phyloP scores from a whole-genome alignment of 805 yeast genomes.

The Wickerhamiella siamensis region DNA sequence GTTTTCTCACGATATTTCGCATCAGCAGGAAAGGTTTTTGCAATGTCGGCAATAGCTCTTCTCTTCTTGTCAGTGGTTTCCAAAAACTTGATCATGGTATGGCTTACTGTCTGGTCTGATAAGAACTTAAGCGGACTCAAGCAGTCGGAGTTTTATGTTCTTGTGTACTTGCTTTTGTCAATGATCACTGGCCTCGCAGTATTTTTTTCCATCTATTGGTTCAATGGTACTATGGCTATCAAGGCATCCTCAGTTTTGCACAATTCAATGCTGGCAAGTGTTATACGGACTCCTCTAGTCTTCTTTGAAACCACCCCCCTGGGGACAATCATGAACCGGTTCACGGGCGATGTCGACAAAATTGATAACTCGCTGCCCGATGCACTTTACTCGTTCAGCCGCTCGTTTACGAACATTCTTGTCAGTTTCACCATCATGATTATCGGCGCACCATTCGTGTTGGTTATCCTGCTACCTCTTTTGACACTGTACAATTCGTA shows the following conservation, averaged over 20 bases:
- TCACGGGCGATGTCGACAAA: slow-evolving; percentile 74
- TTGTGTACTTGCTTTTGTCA: slow-evolving; percentile 41
- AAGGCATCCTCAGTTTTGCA: slow-evolving; percentile 29
- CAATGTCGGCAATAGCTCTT: background rate
- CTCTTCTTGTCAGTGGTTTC: slow-evolving; percentile 4
- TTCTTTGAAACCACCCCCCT: slow-evolving; percentile 91
- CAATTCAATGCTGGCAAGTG: slow-evolving; percentile 50
- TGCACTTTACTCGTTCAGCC: slow-evolving; percentile 24
- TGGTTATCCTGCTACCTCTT: slow-evolving; percentile 52
- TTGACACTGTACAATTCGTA: slow-evolving; percentile 43
- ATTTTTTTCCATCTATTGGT: slow-evolving; percentile 29
- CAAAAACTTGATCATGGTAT: slow-evolving; percentile 9
- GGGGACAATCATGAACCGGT: slow-evolving; percentile 78
- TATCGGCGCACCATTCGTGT: slow-evolving; percentile 71
- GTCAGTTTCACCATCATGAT: slow-evolving; percentile 65
- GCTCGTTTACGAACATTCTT: slow-evolving; percentile 21
- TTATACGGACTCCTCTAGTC: slow-evolving; percentile 78
- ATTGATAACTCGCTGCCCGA: slow-evolving; percentile 52
- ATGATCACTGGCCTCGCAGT: slow-evolving; percentile 25
- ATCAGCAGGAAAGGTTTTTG: slow-evolving; percentile 5
- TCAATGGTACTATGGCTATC: slow-evolving; percentile 40
- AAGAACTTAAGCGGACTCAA: slow-evolving; percentile 10
- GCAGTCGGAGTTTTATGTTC: slow-evolving; percentile 11
- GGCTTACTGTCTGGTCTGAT: slow-evolving; percentile 16
- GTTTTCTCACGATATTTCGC: slow-evolving; percentile 9